These are phyloP conservation scores for Echria macrotheca DNA, from an alignment of 495 filamentous ascomycete genomes.

Conservation along the genomic window DNA sequence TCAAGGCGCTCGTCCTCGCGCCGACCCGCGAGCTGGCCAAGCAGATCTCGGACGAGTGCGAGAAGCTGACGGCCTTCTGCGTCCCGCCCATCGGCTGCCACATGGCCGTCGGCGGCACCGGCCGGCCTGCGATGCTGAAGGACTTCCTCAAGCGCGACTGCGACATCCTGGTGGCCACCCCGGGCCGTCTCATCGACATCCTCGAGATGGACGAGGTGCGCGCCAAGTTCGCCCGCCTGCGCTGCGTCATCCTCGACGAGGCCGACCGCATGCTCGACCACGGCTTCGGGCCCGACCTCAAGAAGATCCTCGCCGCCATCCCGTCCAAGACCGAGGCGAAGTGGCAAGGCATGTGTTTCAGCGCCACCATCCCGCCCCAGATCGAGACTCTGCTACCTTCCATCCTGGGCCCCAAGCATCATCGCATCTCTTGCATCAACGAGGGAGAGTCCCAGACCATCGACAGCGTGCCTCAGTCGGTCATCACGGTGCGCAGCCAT, in stretches of 20 bases:
- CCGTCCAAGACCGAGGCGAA: constrained; percentile 45
- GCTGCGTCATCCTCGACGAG: constrained; percentile 75
- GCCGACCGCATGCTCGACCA: constrained; percentile 96
- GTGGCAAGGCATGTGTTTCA: constrained; percentile 89
- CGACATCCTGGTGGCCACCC: constrained; percentile 83
- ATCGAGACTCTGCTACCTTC: constrained; percentile 92
- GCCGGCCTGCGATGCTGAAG: constrained; percentile 77
- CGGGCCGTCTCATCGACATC: constrained; percentile 83
- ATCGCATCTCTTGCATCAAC: constrained; percentile 84
- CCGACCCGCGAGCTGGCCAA: constrained; percentile 87
- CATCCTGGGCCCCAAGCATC: constrained; percentile 93
- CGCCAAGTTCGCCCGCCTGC: constrained; percentile 68
- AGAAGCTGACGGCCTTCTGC: constrained; percentile 55
- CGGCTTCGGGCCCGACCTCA: constrained; percentile 84
- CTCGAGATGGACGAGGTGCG: constrained; percentile 73
- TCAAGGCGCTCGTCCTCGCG: constrained; percentile 72
- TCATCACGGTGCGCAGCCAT: constrained; percentile 69
- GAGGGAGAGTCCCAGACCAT: constrained; percentile 88
- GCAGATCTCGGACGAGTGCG: constrained; percentile 81
- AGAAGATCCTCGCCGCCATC: constrained; percentile 70
- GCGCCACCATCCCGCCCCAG: constrained; percentile 81
- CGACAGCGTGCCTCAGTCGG: constrained; percentile 69
- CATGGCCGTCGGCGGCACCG: constrained; percentile 94
- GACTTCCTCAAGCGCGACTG: constrained; percentile 62
- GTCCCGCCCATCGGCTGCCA: constrained; percentile 77